Percentiles rank a stretch among this genome's conserved stretches.
Evolutionary conservation across 352 stramenopile species (phyloP).

Genomic region (Plasmopara viticola): DNA sequence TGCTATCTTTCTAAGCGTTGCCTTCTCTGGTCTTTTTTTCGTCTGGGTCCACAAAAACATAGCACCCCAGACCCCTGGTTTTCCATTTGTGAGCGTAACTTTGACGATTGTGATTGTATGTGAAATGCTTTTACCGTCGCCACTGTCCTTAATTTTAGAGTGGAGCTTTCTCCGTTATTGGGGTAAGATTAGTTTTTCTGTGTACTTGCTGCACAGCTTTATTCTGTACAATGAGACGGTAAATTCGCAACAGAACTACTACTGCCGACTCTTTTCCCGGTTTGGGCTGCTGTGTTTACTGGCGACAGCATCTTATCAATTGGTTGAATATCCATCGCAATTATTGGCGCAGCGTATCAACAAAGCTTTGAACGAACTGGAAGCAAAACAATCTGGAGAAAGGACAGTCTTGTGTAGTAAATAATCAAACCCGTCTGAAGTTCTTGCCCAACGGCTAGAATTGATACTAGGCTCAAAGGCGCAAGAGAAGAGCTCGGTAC

Average conservation of each 20-base stretch:
- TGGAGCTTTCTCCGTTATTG: conserved; percentile 35
- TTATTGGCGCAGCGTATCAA: conserved; percentile 35
- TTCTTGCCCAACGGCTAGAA: not conserved
- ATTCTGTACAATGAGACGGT: conserved; percentile 25
- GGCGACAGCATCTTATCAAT: conserved; percentile 27
- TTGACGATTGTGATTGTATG: conserved; percentile 28
- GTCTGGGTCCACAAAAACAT: conserved; percentile 33
- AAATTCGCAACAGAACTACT: conserved; percentile 23
- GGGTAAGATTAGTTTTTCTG: conserved; percentile 44
- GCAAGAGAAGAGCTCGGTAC: too few relatives aligned
- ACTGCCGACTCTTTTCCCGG: conserved; percentile 29
- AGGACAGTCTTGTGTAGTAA: conserved; percentile 16
- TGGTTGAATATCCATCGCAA: conserved; percentile 52
- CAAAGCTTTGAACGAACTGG: conserved; percentile 22
- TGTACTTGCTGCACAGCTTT: conserved; percentile 44
- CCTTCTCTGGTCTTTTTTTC: conserved; percentile 32
- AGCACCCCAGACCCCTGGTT: conserved; percentile 14
- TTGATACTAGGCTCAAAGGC: not conserved
- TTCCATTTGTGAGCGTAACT: conserved; percentile 29
- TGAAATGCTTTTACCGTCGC: conserved; percentile 33
- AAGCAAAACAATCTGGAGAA: conserved; percentile 17
- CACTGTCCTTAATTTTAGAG: conserved; percentile 31
- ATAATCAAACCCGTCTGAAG: not conserved
- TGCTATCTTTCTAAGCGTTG: conserved; percentile 26
- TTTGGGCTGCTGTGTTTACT: conserved; percentile 27